phyloP scores from a whole-genome alignment of 306 rosid species.

The Oemleria cerasiformis region DNA sequence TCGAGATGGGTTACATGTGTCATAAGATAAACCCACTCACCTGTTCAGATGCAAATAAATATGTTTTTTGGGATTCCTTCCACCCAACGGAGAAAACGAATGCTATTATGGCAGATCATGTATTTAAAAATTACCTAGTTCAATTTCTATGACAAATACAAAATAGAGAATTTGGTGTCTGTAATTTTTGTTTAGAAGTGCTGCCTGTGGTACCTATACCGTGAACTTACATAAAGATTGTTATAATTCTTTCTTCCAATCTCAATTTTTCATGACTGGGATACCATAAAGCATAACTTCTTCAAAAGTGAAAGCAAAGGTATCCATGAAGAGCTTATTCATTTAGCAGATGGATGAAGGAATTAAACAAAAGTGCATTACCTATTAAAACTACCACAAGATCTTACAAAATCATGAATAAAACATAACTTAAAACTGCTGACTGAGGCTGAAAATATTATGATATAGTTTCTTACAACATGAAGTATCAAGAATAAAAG shows the following conservation, averaged over 20 bases:
- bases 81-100: constrained; percentile 56
- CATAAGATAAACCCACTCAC: constrained; percentile 37
- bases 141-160: constrained; percentile 26
- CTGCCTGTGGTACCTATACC: background rate
- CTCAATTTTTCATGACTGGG: background rate
- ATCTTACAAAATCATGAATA: background rate
- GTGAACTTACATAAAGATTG: background rate
- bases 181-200: background rate
- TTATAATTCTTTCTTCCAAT: background rate
- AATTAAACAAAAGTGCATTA: background rate
- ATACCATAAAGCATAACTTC: background rate
- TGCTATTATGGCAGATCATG: constrained; percentile 38
- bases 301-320: background rate
- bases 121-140: constrained; percentile 29
- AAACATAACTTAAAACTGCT: background rate
- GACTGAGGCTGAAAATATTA: background rate
- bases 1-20: constrained; percentile 49
- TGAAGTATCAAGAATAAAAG: constrained; percentile 26
- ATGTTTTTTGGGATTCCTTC: constrained; percentile 63
- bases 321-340: background rate
- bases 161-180: background rate
- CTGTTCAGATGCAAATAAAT: constrained; percentile 49
- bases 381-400: background rate
- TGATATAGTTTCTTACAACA: constrained; percentile 13
- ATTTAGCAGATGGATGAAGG: background rate